A percentile compares a stretch with the other conserved stretches of the same genome.
Conservation (phyloP, 73 alveolate genomes). For the Paramecium tetraurelia region DNA sequence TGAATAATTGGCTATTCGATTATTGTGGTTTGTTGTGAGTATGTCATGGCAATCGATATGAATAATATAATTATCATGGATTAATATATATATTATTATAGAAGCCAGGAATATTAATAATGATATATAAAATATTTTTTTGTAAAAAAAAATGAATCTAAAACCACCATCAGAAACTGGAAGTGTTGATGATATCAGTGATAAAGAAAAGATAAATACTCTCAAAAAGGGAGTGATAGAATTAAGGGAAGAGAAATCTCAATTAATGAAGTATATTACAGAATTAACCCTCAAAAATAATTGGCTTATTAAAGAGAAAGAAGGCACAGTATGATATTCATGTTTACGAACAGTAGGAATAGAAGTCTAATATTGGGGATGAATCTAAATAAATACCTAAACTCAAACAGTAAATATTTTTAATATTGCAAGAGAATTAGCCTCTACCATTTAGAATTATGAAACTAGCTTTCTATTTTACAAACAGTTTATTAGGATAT, state of each 20-base stretch:
- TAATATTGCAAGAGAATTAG: background rate
- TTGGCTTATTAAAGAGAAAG: background rate
- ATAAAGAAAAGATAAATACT: background rate
- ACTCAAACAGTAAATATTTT: background rate
- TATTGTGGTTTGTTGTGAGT: background rate
- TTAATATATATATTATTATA: background rate
- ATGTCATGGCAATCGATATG: background rate
- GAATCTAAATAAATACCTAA: background rate
- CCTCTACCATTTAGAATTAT: background rate
- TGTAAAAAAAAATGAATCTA: background rate
- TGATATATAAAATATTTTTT: background rate
- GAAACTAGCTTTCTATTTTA: background rate
- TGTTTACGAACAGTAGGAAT: background rate
- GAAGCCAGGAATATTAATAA: background rate
- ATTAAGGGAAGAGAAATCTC: background rate
- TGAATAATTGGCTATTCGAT: background rate
- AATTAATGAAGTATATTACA: background rate
- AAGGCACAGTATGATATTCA: background rate
- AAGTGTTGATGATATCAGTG: background rate
- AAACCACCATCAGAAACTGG: constrained; percentile 37
- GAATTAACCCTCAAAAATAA: background rate
- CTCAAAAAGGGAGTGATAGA: constrained; percentile 37
- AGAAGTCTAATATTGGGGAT: background rate
- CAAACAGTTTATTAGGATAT: constrained; percentile 1
- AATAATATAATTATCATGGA: background rate